Conservation (phyloP, 768 basidiomycete species). For the Coprinopsis cinerea region DNA sequence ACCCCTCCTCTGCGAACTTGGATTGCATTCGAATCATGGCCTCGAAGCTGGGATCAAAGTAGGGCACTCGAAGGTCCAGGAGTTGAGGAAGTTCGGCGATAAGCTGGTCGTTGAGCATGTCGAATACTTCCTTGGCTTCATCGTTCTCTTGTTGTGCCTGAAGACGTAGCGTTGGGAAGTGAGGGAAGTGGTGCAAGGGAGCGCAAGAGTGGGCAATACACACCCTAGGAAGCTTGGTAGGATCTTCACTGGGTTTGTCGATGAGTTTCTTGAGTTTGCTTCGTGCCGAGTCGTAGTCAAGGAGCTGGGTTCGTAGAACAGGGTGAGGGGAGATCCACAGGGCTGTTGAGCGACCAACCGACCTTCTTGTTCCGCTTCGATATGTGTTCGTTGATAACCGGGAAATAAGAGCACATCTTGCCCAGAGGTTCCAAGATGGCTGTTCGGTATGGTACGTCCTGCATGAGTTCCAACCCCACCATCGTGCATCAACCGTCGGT, state of each 20-base stretch:
- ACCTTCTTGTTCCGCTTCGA: slow-evolving; percentile 96
- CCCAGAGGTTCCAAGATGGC: slow-evolving; percentile 94
- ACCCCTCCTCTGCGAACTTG: slow-evolving; percentile 97
- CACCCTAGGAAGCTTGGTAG: slow-evolving; percentile 84
- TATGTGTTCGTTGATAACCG: slow-evolving; percentile 89
- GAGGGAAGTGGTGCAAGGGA: not conserved
- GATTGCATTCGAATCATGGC: slow-evolving; percentile 98
- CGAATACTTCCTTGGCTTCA: slow-evolving; percentile 90
- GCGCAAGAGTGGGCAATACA: slow-evolving; percentile 17
- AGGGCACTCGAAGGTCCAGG: slow-evolving; percentile 92
- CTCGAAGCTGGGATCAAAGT: slow-evolving; percentile 98
- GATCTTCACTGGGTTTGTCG: slow-evolving; percentile 91
- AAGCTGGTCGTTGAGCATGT: slow-evolving; percentile 88
- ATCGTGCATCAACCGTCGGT: slow-evolving; percentile 5
- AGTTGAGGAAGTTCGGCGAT: slow-evolving; percentile 87
- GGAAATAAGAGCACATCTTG: slow-evolving; percentile 95
- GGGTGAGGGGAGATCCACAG: not conserved
- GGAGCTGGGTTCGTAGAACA: slow-evolving; percentile 45
- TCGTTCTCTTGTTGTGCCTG: slow-evolving; percentile 96
- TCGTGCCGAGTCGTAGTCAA: slow-evolving; percentile 93
- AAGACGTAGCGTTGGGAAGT: slow-evolving; percentile 3
- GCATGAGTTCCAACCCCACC: not conserved
- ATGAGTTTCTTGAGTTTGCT: slow-evolving; percentile 84
- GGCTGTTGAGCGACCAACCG: not conserved
- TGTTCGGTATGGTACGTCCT: slow-evolving; percentile 94